These are phyloP conservation scores for Sclerotinia nivalis DNA, from an alignment of 2,329 filamentous ascomycete species.

Conservation along the genomic window DNA sequence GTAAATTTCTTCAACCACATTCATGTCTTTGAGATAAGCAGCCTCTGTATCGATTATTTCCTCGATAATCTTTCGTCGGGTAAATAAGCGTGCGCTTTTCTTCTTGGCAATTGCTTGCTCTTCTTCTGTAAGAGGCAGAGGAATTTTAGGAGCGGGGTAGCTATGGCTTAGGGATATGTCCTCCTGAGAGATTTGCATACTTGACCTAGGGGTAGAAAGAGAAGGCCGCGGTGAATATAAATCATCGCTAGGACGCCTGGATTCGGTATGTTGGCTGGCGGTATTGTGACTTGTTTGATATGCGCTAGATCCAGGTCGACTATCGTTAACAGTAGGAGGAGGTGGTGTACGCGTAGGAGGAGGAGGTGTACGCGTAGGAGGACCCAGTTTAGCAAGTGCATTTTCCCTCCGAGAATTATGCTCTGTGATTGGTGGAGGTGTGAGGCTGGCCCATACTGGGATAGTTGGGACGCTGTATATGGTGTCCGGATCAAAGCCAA, in stretches of 20 bases:
- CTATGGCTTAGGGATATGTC: constrained; percentile 11
- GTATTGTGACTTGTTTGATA: constrained; percentile 37
- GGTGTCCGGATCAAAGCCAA: constrained; percentile 29
- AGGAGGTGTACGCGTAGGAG: constrained; percentile 20
- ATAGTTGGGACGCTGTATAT: constrained; percentile 28
- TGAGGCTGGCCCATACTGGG: constrained; percentile 34
- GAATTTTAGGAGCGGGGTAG: constrained; percentile 6
- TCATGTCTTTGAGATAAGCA: constrained; percentile 91
- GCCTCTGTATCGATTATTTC: constrained; percentile 93
- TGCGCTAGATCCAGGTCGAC: constrained; percentile 29
- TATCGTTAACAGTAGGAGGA: constrained; percentile 4
- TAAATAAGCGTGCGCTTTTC: constrained; percentile 70
- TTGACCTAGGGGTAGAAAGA: constrained; percentile 30
- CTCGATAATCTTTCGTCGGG: constrained; percentile 82
- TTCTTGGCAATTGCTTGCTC: constrained; percentile 51
- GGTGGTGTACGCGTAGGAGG: constrained; percentile 21
- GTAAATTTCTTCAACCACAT: constrained; percentile 96
- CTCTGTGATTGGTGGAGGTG: constrained; percentile 29
- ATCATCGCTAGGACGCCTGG: constrained; percentile 39
- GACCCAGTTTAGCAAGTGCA: constrained; percentile 15
- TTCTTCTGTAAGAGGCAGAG: constrained; percentile 29
- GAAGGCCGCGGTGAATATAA: constrained; percentile 37
- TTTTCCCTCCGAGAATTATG: constrained; percentile 25
- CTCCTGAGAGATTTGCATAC: constrained; percentile 23
- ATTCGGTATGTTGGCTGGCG: constrained; percentile 32